These are phyloP conservation scores for Schwanniomyces sp. DNA, from an alignment of 805 yeast species.

Conservation along the genomic window DNA sequence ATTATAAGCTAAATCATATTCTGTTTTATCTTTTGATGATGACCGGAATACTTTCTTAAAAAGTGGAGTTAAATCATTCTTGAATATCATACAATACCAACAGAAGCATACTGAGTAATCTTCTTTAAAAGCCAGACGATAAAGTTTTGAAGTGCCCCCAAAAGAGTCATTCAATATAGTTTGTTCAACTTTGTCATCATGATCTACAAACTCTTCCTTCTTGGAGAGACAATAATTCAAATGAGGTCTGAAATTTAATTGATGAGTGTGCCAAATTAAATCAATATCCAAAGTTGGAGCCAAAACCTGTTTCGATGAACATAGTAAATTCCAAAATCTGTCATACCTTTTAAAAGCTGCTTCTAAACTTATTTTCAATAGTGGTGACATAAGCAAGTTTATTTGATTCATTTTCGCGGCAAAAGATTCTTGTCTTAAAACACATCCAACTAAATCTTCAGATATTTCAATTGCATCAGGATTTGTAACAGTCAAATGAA, in stretches of 20 bases:
- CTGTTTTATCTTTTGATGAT: neutral
- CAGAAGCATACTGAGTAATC: conserved; percentile 22
- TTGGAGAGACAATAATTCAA: conserved; percentile 1
- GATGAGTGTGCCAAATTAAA: conserved; percentile 29
- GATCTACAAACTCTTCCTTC: conserved; percentile 14
- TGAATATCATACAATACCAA: conserved; percentile 10
- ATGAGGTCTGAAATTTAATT: conserved; percentile 14
- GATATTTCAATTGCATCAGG: neutral
- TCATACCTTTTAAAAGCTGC: conserved; percentile 17
- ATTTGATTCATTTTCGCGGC: conserved; percentile 17
- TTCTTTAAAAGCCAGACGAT: conserved; percentile 10
- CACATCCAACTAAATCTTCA: conserved; percentile 27
- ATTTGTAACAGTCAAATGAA: conserved; percentile 5
- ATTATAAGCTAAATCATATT: conserved; percentile 3
- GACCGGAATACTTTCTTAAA: neutral
- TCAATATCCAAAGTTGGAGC: conserved; percentile 29
- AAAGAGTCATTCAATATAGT: conserved; percentile 14
- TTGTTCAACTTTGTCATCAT: conserved; percentile 25
- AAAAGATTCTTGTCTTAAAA: conserved; percentile 21
- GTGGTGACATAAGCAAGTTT: conserved; percentile 17
- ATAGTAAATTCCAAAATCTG: conserved; percentile 12
- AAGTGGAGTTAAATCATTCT: neutral
- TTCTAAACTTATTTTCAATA: conserved; percentile 9
- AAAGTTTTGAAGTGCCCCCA: conserved; percentile 14
- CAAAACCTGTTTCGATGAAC: neutral